phyloP scores from a whole-genome alignment of 441 rosid genomes.

The Raphanus hybrid region DNA sequence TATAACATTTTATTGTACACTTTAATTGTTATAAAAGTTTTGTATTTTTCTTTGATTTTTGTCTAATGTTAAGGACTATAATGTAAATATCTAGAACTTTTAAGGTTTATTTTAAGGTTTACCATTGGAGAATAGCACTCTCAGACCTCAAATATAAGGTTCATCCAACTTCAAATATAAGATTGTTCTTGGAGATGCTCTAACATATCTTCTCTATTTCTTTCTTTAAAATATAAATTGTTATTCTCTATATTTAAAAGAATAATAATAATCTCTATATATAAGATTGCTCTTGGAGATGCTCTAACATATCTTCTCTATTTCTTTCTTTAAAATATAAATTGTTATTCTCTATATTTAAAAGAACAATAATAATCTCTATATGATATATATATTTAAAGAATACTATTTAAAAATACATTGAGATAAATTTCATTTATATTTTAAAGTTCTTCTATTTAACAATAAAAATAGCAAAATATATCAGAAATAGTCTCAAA shows the following conservation, averaged over 20 bases:
- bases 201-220: neutral
- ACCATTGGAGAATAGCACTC: no score
- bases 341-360: neutral
- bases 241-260: neutral
- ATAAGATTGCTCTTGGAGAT: neutral
- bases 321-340: neutral
- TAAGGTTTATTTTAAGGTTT: no score
- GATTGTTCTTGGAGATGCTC: neutral
- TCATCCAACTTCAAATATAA: no score
- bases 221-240: no score
- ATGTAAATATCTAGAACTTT: no score
- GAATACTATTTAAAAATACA: neutral
- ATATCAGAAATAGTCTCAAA: neutral
- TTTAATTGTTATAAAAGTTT: no score
- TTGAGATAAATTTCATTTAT: neutral
- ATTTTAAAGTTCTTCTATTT: neutral
- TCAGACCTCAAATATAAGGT: no score
- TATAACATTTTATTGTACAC: no score
- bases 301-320: neutral
- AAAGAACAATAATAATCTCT: neutral
- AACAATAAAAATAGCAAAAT: neutral
- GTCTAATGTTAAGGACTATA: no score
- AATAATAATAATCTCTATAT: no score
- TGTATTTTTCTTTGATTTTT: no score
- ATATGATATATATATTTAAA: neutral